Percentiles rank a stretch among this genome's conserved stretches.
phyloP scores from a whole-genome alignment of 2,329 filamentous ascomycete species.

The Fusarium coicis region DNA sequence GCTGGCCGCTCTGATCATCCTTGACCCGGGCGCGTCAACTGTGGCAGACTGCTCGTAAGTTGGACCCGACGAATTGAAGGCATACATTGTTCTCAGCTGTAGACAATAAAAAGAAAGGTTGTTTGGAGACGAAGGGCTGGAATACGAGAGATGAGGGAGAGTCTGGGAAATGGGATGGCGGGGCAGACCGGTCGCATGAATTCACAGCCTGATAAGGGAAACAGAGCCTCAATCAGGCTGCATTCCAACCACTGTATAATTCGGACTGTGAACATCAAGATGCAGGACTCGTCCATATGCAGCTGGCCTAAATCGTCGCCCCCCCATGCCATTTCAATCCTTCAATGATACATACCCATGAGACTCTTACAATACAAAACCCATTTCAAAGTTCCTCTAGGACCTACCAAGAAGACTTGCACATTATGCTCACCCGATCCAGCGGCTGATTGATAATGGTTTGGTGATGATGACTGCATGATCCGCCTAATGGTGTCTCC shows the following conservation, averaged over 20 bases:
- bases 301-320: not conserved
- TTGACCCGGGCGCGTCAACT: not conserved
- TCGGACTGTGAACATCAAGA: not conserved
- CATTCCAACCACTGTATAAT: not conserved
- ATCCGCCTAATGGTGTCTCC: rapidly evolving
- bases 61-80: not conserved
- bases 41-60: not conserved
- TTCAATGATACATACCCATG: not conserved
- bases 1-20: not conserved
- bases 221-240: not conserved
- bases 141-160: not conserved
- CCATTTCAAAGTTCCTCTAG: not conserved
- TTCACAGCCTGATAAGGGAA: not conserved
- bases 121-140: not conserved
- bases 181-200: not conserved
- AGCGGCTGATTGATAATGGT: not conserved
- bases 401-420: not conserved
- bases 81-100: not conserved
- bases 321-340: not conserved
- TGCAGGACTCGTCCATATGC: not conserved
- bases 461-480: not conserved
- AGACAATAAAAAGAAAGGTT: not conserved
- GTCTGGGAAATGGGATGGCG: not conserved
- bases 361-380: not conserved
- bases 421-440: not conserved